phyloP scores from a whole-genome alignment of 2,329 filamentous ascomycete genomes.

The Penicillium paneum region DNA sequence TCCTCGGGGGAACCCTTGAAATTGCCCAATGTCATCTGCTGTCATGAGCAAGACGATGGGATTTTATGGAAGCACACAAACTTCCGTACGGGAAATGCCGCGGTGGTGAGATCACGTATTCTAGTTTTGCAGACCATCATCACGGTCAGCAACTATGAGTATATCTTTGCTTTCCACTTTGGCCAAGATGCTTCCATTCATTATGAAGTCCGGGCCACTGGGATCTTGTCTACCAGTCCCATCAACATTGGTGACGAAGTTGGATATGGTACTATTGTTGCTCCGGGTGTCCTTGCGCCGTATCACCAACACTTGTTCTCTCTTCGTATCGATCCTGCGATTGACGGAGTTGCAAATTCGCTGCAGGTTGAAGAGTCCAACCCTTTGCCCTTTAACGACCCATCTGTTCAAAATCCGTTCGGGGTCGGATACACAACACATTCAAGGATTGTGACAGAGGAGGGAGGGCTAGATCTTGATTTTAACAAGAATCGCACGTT shows the following conservation, averaged over 20 bases:
- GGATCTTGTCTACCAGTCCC: slow-evolving; percentile 45
- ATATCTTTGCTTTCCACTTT: slow-evolving; percentile 46
- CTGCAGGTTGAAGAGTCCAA: slow-evolving; percentile 55
- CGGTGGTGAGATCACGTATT: slow-evolving; percentile 33
- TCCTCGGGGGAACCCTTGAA: slow-evolving; percentile 35
- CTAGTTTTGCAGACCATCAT: slow-evolving; percentile 42
- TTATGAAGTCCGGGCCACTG: slow-evolving; percentile 46
- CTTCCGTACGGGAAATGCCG: slow-evolving; percentile 34
- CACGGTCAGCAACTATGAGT: slow-evolving; percentile 46
- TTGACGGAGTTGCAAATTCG: slow-evolving; percentile 45
- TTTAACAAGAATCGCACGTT: slow-evolving; percentile 46
- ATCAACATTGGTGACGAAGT: slow-evolving; percentile 36
- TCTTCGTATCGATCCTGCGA: slow-evolving; percentile 44
- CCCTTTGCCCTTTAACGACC: slow-evolving; percentile 52
- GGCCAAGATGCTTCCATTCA: slow-evolving; percentile 41
- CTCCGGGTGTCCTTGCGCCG: slow-evolving; percentile 43
- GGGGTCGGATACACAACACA: slow-evolving; percentile 50
- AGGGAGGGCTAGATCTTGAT: slow-evolving; percentile 45
- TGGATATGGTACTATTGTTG: slow-evolving; percentile 41
- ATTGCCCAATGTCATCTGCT: slow-evolving; percentile 44
- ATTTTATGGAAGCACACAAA: slow-evolving; percentile 45
- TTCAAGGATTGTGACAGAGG: slow-evolving; percentile 42
- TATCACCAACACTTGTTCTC: slow-evolving; percentile 47
- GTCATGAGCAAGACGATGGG: slow-evolving; percentile 41
- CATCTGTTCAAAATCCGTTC: slow-evolving; percentile 47